Evolutionary conservation across 108 stramenopile genomes (phyloP).

Genomic region (Fragilaria radians): DNA sequence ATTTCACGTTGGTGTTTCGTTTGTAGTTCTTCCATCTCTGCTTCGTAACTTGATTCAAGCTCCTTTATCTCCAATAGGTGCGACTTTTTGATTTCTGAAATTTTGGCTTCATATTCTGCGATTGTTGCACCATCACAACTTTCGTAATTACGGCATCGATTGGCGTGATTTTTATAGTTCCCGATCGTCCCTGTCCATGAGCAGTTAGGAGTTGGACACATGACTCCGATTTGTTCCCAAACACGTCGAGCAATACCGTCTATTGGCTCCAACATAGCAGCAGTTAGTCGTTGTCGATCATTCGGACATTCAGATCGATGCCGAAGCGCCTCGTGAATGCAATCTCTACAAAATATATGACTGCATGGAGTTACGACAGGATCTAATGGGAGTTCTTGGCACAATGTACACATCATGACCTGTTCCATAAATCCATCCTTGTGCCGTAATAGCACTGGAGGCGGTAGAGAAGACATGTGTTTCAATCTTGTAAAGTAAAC

Average conservation of each 20-base stretch:
- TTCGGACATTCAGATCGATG: slow-evolving; percentile 6
- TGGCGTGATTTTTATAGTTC: background rate
- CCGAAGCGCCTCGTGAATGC: slow-evolving; percentile 6
- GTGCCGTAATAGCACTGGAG: background rate
- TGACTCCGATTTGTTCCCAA: slow-evolving; percentile 10
- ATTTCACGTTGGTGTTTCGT: slow-evolving; percentile 1
- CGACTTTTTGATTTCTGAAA: slow-evolving; percentile 1
- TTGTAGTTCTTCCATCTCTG: slow-evolving; percentile 6
- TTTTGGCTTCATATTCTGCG: slow-evolving; percentile 6
- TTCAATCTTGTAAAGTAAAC: too few relatives aligned
- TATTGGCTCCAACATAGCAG: background rate
- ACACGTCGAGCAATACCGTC: slow-evolving; percentile 9
- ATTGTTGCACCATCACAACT: slow-evolving; percentile 1
- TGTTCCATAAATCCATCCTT: slow-evolving; percentile 1
- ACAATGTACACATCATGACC: slow-evolving; percentile 15
- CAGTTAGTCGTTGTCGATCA: slow-evolving; percentile 3
- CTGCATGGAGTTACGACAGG: slow-evolving; percentile 13
- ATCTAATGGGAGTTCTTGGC: slow-evolving; percentile 11
- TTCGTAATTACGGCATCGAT: background rate
- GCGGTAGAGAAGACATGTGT: background rate
- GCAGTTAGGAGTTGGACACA: slow-evolving; percentile 11
- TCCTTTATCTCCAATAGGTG: background rate
- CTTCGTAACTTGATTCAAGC: background rate
- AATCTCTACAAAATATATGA: slow-evolving; percentile 13
- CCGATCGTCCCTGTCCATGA: slow-evolving; percentile 7